Base-by-base conservation (phyloP, 352 stramenopile genomes). In the Thalassiosira hispida region DNA sequence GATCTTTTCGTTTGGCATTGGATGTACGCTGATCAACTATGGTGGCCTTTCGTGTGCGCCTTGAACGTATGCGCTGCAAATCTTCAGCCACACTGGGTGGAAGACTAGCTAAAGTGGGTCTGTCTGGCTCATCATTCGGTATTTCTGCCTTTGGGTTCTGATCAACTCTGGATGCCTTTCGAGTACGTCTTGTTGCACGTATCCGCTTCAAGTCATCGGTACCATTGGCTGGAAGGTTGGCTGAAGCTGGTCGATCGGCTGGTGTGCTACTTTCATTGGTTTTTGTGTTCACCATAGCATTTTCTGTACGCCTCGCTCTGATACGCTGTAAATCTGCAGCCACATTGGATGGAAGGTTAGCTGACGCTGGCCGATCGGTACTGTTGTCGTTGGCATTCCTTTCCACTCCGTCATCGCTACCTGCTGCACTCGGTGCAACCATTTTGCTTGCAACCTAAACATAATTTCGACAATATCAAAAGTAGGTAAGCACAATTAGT, bases 261-360 rank as follows among this genome's bases (percentile, higher is more conserved):
- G 59, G 22, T 27, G 29, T 63, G 55, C 11, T 53, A 27, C 57
- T 20, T 20, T 53, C 16, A 35, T 40, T 57, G 23, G 1, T 18
- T 14, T 31, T 35, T 27, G 23, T 27, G 4, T 31, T 7, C 8
- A 22, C 12, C 16, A 49, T 47, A 8, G 46, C 14, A 33, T 31
- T 59, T 1, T 35, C 38, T 35, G 56, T 66, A 27, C 40, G 66
- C 27, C 31, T 55, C 49, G 52, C 66, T 18, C 66, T 33, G 38
- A 75, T 67, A 46, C 42, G 53, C 14, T 75, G 38, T 11, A 73
- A 35, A 31, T 53, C 42, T 23, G 51, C 29, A 11, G 55, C 66
- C 56, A 75, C 53, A 18, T 38, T 55, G 42, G 57, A 12, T 35
- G 63, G 63, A 44, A 63, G 18, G 18, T 62, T 29, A 33, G 49